Base-by-base conservation (phyloP, 495 filamentous ascomycete species). In the Aspergillus homomorphus region DNA sequence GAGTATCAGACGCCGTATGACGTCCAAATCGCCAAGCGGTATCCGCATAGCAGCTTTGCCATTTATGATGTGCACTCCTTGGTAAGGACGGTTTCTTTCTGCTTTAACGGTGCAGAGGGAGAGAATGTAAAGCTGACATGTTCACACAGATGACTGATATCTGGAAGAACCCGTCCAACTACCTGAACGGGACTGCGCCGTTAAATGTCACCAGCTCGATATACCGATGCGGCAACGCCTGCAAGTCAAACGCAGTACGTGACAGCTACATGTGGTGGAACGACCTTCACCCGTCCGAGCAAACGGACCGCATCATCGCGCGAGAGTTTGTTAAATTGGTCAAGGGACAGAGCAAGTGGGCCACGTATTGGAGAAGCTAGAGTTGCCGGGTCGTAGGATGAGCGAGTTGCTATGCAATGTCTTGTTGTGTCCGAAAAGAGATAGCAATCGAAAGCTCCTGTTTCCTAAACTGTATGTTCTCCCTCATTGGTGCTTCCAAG, bases 201-300 rank as follows among this genome's bases (percentile, higher is more conserved):
- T 51, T 22, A 10, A 58, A 58, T 12, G 46, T 58, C 26, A 58
- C 56, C 3, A 51, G 56, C 12, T 51, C 46, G 1, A 9, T 70
- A 69, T 24, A 72, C 75, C 4, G 86, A 86, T 66, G 82, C 81
- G 53, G 83, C 73, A 1, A 81, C 80, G 4, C 56, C n/a, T 58
- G 56, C 81, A 64, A 51, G 79, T 73, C 43, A 62, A 76, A 42
- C 48, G 61, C 18, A 45, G 62, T 26, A 65, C 65, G 58, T 72
- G 30, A 78, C 56, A 72, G 64, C 28, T 84, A 76, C 59, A 49
- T 78, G 63, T 79, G 79, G 76, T 79, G 78, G 57, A 85, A 90
- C 70, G 82, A 84, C 64, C 70, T 90, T 62, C 87, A 90, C 69
- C 84, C 86, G 7, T 81, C 77, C 19, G 74, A 84, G 66, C 79